Base-by-base conservation (phyloP, 768 basidiomycete genomes). In the Panellus pusillus region DNA sequence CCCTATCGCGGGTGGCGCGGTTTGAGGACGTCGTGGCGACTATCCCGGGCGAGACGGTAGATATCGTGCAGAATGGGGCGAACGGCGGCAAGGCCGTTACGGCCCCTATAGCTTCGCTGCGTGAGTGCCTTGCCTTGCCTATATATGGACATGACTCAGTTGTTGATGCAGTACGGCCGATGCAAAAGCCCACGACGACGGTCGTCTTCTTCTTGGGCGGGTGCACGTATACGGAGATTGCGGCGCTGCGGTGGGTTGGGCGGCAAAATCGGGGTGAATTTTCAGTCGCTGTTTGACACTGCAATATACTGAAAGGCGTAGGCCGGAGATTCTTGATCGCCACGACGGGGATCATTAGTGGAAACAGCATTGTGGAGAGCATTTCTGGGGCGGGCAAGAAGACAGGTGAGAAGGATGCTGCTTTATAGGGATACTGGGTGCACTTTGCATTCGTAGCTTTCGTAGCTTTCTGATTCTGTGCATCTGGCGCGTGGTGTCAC, bases 151-250 rank as follows among this genome's bases (percentile, higher is more conserved):
- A 29, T 47, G 32, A 28, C 43, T 40, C 44, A 56, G 45, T 40
- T 45, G 42, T 54, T 48, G 47, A 31, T 47, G 15, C 58, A 83
- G 81, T 77, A 49, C 72, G 71, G 54, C 68, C 78, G 1, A 76
- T 74, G 45, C 89, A 87, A 56, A 79, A 81, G 62, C 73, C 80
- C 2, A 89, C 84, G 8, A 96, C 88, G 6, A 96, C 93, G 2
- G 81, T 96, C 15, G 90, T 99, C 9, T 97, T 98, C 73, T 98
- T 98, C 81, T 72, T 98, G 29, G 97, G 97, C 24, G 97, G 96
- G 4, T 94, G 94, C 68, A 99, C 97, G 12, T 97, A 91, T 63
- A 96, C 96, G 9, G 97, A 98, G 74, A 93, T 98, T 54, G 87
- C 97, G 35, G 96, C 96, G 6, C 68, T 99, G 61, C 79, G 97